A percentile compares a stretch with the other conserved stretches of the same genome.
phyloP scores from a whole-genome alignment of 768 basidiomycete genomes.

The Tubosaeta brunneosetosa region DNA sequence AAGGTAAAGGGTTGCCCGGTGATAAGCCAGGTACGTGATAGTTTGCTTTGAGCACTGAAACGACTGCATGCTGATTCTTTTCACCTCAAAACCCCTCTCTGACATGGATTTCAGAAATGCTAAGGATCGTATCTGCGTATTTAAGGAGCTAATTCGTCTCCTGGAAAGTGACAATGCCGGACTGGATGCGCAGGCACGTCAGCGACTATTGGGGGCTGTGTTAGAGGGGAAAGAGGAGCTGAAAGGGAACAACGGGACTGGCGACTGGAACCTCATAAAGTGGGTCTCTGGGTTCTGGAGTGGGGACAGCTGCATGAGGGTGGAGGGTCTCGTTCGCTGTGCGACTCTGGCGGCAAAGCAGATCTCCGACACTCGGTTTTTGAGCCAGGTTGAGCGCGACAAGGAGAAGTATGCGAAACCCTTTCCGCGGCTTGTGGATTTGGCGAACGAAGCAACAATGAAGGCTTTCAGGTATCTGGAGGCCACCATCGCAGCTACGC shows the following conservation, averaged over 20 bases:
- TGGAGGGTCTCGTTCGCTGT: conserved; percentile 4
- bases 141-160: conserved; percentile 1
- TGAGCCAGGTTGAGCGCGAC: conserved; percentile 5
- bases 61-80: background rate
- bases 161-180: background rate
- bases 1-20: background rate
- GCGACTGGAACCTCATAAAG: background rate
- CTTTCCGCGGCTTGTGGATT: background rate
- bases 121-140: conserved; percentile 3
- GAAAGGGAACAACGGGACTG: background rate
- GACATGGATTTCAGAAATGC: conserved; percentile 5
- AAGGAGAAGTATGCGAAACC: background rate
- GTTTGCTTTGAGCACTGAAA: background rate
- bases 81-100: conserved; percentile 9
- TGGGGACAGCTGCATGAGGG: no score
- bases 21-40: conserved; percentile 4
- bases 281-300: no score
- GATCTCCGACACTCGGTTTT: conserved; percentile 13
- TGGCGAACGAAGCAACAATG: background rate
- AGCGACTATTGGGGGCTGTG: background rate
- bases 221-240: background rate
- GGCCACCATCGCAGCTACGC: background rate
- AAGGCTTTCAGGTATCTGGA: conserved; percentile 1
- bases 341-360: background rate
- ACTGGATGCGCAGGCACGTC: background rate